Conservation (phyloP, 805 yeast genomes). For the Yarrowia porcina region DNA sequence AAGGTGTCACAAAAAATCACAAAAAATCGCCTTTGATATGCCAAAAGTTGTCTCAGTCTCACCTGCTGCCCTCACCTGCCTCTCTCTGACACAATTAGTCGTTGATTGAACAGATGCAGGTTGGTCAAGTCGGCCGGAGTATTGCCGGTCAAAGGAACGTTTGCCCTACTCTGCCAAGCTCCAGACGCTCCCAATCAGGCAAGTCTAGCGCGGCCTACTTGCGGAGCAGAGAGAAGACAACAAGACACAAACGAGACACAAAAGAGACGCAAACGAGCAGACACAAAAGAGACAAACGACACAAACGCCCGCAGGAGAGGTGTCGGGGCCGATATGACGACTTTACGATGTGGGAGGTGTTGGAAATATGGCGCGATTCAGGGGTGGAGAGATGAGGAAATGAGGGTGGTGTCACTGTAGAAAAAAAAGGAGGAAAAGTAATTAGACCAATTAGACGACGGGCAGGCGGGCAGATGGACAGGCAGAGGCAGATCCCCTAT, state of each 20-base stretch:
- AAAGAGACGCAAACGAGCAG: not conserved
- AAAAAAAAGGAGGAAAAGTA: too few species aligned
- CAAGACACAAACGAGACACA: not conserved
- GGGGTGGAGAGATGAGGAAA: not conserved
- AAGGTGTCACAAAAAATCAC: too few species aligned
- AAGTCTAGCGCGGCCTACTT: not conserved
- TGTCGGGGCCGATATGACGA: not conserved
- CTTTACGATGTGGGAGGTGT: not conserved
- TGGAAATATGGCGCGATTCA: not conserved
- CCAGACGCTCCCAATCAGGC: not conserved
- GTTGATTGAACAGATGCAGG: not conserved
- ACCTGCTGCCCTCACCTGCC: too few species aligned
- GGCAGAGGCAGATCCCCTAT: not conserved
- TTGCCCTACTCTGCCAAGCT: not conserved
- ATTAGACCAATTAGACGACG: too few species aligned
- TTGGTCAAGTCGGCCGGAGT: not conserved
- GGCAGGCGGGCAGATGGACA: too few species aligned
- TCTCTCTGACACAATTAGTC: not conserved
- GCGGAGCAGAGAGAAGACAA: not conserved
- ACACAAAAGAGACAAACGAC: not conserved
- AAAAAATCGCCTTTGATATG: too few species aligned
- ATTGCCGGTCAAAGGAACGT: not conserved
- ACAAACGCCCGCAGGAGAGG: too few species aligned
- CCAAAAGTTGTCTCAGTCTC: too few species aligned
- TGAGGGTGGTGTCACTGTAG: too few species aligned